These are phyloP conservation scores for Basidiobolus meristosporus DNA, from an alignment of 371 early-diverging fungal species.

Conservation along the genomic window DNA sequence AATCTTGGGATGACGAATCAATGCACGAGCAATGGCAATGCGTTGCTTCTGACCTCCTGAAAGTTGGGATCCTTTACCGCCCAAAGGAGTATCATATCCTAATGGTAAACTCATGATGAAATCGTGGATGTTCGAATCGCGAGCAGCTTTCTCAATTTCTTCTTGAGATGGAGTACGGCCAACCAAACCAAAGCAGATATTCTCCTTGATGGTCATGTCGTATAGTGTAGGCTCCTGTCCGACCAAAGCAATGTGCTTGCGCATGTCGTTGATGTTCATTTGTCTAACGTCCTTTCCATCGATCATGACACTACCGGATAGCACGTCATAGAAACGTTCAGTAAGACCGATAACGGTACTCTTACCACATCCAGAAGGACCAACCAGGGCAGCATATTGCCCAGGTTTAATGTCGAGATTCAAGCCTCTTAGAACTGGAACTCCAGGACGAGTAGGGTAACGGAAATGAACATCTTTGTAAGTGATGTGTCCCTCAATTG, in stretches of 20 bases:
- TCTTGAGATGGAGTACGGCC: slow-evolving; percentile 18
- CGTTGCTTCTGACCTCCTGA: slow-evolving; percentile 58
- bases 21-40: slow-evolving; percentile 43
- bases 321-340: slow-evolving; percentile 56
- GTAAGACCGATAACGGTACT: slow-evolving; percentile 42
- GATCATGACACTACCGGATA: slow-evolving; percentile 15
- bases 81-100: slow-evolving; percentile 63
- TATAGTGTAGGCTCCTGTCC: slow-evolving; percentile 80
- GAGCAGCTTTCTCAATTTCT: slow-evolving; percentile 35
- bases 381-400: slow-evolving; percentile 67
- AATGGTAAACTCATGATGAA: slow-evolving; percentile 42
- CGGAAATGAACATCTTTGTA: slow-evolving; percentile 45
- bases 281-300: slow-evolving; percentile 40
- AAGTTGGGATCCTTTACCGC: slow-evolving; percentile 47
- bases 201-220: slow-evolving; percentile 63
- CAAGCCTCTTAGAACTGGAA: slow-evolving; percentile 53
- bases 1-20: slow-evolving; percentile 67
- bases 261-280: slow-evolving; percentile 32
- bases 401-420: slow-evolving; percentile 35
- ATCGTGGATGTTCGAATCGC: slow-evolving; percentile 55
- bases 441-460: slow-evolving; percentile 69
- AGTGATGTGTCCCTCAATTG: slow-evolving; percentile 27
- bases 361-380: slow-evolving; percentile 50
- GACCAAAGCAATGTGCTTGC: slow-evolving; percentile 59
- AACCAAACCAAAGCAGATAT: slow-evolving; percentile 43